Conservation (phyloP, 345 rosid genomes). For the Rubroshorea leprosula region DNA sequence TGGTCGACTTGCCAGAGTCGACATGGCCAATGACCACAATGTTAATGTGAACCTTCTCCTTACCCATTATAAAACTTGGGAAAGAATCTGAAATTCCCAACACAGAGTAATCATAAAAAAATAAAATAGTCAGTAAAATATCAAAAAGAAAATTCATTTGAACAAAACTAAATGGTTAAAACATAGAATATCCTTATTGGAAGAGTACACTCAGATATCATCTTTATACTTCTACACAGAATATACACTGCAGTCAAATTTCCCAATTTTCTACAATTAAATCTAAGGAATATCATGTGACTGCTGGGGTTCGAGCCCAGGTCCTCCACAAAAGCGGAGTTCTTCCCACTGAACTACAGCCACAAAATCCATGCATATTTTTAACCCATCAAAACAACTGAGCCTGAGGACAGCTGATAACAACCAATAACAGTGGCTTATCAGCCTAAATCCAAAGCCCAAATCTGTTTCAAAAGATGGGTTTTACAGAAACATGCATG, state of each 20-base stretch:
- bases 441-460: background rate
- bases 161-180: background rate
- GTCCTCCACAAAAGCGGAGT: conserved; percentile 28
- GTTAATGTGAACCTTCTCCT: conserved; percentile 37
- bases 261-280: background rate
- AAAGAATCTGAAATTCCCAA: conserved; percentile 2
- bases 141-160: background rate
- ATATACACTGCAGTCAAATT: background rate
- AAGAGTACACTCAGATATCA: background rate
- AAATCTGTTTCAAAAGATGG: background rate
- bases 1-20: conserved; percentile 66
- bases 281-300: conserved; percentile 21
- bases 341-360: conserved; percentile 25
- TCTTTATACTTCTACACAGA: too few species aligned
- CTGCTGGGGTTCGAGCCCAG: conserved; percentile 76
- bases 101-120: background rate
- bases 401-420: background rate
- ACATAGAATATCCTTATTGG: background rate
- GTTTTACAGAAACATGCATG: too few species aligned
- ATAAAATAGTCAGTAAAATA: background rate
- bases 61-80: conserved; percentile 22
- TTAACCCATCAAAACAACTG: background rate
- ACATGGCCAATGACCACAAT: conserved; percentile 46
- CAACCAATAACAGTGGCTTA: background rate
- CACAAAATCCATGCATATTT: conserved; percentile 5